These are phyloP conservation scores for Lichtheimia ramosa DNA, from an alignment of 371 early-diverging fungal genomes.

Conservation along the genomic window DNA sequence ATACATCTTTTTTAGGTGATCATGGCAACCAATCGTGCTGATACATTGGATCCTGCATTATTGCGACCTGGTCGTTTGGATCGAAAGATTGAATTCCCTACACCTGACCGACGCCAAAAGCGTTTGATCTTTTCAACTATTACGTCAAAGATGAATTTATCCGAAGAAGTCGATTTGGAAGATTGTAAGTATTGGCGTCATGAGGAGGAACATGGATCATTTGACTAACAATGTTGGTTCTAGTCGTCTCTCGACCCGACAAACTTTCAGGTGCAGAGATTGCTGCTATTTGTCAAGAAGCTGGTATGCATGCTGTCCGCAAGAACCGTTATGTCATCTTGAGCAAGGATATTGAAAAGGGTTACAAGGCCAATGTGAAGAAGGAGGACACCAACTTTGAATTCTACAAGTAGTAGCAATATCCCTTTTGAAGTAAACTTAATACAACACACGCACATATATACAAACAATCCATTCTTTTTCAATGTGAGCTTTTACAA, in stretches of 20 bases:
- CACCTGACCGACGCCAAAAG: conserved; percentile 99
- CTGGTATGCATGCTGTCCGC: conserved; percentile 99
- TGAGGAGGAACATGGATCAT: background rate
- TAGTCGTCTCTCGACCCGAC: conserved; percentile 97
- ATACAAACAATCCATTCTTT: too few species aligned
- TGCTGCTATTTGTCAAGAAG: conserved; percentile 99
- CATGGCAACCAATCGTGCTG: conserved; percentile 99
- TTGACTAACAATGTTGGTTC: background rate
- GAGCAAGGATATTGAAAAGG: conserved; percentile 98
- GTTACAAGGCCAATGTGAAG: conserved; percentile 96
- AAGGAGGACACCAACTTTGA: conserved; percentile 95
- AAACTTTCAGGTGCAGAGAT: conserved; percentile 99
- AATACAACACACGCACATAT: background rate
- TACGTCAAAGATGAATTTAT: conserved; percentile 98
- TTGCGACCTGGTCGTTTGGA: conserved; percentile 99
- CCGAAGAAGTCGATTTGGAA: conserved; percentile 99
- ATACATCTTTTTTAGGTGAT: conserved; percentile 75
- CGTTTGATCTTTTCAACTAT: conserved; percentile 98
- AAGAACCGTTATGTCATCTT: conserved; percentile 98
- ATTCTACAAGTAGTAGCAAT: conserved; percentile 89
- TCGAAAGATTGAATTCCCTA: conserved; percentile 99
- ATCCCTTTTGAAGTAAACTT: background rate
- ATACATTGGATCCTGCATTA: conserved; percentile 99
- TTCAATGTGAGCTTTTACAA: too few species aligned
- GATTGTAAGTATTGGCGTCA: conserved; percentile 77